Evolutionary conservation across 495 filamentous ascomycete genomes (phyloP), one percentile per base, ranked within the genome.

Genomic region (Choiromyces venosus): DNA sequence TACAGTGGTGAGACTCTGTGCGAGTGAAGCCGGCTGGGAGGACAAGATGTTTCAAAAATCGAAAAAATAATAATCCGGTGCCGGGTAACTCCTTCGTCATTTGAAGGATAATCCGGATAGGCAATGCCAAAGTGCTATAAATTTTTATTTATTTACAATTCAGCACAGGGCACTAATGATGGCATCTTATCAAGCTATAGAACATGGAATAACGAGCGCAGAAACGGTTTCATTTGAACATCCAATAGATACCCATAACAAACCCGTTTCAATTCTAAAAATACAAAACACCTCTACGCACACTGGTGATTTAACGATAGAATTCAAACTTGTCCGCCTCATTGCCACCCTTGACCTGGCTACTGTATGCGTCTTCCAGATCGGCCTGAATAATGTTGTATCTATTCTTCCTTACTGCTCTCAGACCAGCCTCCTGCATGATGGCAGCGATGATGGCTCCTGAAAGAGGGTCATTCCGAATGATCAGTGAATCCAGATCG

Each of bases 311-410:
- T 74, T 81, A 81, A 70, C 80, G 79, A 76, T 91, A 91, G 80
- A 91, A 91, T 78, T 91, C 89, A 81, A 91, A 91, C 84, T 91
- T 90, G 79, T 91, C 89, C 80, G 87, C 88, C 82, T 97, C 94
- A 68, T 87, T 89, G 68, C 90, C 87, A 70, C 90, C 91, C 87
- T 97, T 97, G 74, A 99, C 95, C 82, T 99, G 95, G 79, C 90
- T 92, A 18, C 91, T 89, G 81, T 99, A 99, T 8, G 96, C 94
- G 83, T 97, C 94, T 82, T 99, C 95, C 67, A 99, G 85, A 82
- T 99, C 95, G 64, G 86, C 87, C 84, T 98, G 96, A 79, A 99
- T 97, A 82, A 99, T 98, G 81, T 98, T 97, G 84, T 99, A 99
- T 75, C 95, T 86, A 82, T 99, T 99, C 88, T 99, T 99, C 80